These are phyloP conservation scores for Saussurea involucrata DNA, from an alignment of 129 eudicot species.

Conservation along the genomic window DNA sequence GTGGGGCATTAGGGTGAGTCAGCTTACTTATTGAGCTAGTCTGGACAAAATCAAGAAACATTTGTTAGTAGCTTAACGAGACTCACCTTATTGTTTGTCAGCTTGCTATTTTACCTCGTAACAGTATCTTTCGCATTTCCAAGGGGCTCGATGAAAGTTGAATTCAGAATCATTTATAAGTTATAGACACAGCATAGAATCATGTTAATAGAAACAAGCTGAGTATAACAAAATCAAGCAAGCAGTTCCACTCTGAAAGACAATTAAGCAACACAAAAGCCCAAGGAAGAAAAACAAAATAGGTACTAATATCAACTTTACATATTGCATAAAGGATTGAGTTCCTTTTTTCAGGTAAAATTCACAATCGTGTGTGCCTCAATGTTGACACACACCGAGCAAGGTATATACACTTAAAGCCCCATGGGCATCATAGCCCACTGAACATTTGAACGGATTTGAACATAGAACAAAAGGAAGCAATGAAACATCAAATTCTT, in stretches of 20 bases:
- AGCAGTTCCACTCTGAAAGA: constrained; percentile 4
- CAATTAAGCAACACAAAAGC: not conserved
- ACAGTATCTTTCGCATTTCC: not conserved
- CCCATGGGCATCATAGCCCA: not conserved
- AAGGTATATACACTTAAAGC: not conserved
- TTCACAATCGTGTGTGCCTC: not conserved
- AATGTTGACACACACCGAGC: not conserved
- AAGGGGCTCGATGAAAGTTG: not conserved
- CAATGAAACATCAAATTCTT: not conserved
- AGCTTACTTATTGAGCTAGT: constrained; percentile 95
- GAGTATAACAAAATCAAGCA: not conserved
- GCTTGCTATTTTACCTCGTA: too few species aligned
- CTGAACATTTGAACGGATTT: not conserved
- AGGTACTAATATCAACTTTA: not conserved
- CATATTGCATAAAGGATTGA: not conserved
- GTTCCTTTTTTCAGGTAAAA: not conserved
- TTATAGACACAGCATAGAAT: not conserved
- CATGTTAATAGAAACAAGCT: not conserved
- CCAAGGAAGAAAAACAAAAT: not conserved
- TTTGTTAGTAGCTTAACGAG: too few species aligned
- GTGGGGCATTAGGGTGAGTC: constrained; percentile 93
- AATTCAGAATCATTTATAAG: not conserved
- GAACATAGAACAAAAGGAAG: not conserved
- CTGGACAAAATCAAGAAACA: constrained; percentile 36
- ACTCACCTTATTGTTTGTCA: too few species aligned